Evolutionary conservation across 768 basidiomycete genomes (phyloP), one percentile per base, ranked within the genome.

Genomic region (Leccinum fibrillosum): DNA sequence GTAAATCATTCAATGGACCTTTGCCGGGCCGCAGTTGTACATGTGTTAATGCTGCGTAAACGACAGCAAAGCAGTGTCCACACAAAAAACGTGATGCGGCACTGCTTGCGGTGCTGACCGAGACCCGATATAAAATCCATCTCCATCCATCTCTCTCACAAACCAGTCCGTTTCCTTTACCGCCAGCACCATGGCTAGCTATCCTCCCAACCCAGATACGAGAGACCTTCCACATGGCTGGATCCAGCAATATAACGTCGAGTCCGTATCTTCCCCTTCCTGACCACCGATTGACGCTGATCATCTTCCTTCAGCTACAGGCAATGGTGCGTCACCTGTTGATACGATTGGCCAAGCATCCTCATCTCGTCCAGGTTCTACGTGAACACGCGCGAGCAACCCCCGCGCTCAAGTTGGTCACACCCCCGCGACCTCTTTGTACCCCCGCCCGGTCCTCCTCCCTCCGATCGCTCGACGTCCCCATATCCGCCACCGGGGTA

Each of bases 211-310:
- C 69, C 80, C 80, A n/a, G 89, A 90, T 67, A 68, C 72, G 12
- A 80, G 89, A 54, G 74, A 76, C 4, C 78, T 90, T 1, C 89
- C 89, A 10, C 74, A 73, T 1, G 89, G 89, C 39, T 91, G 88
- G 88, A 75, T 82, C 17, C 72, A 80, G 17, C 86, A 89, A 64
- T 91, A 77, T 64, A 88, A 92, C 63, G 49, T 67, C 54, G 86
- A 84, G 90, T 90, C 66, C 50, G 85, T 79, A 58, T 39, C 54
- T 56, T 19, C 19, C 11, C 4, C 47, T 28, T 9, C 49, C n/a
- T 56, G 65, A 50, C 44, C 15, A 11, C 30, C 54, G 66, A 70
- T 68, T 55, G 50, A 54, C 55, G 8, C 65, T 70, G 59, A 76
- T 69, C 47, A 56, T 53, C 50, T 58, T 66, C 44, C 28, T 52